Percentiles rank a stretch among this genome's conserved stretches.
Conservation (phyloP, 2,329 filamentous ascomycete species). For the Cordyceps javanica region DNA sequence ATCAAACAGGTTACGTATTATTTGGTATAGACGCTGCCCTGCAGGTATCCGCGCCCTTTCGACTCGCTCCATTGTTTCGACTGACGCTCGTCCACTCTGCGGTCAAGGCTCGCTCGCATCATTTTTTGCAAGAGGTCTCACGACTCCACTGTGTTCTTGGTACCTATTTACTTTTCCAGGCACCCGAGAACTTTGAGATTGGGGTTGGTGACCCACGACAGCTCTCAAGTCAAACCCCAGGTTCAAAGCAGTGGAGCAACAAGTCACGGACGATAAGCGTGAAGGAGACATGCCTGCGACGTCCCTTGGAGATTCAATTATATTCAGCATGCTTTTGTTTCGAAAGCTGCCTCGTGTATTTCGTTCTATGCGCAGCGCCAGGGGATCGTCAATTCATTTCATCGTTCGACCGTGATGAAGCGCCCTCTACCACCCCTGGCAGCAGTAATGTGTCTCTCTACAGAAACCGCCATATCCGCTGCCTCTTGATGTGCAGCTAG, state of each 20-base stretch:
- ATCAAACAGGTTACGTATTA: too few relatives aligned
- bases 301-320: neutral
- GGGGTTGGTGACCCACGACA: slow-evolving; percentile 22
- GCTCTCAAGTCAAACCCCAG: slow-evolving; percentile 17
- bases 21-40: too few relatives aligned
- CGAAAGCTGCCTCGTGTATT: neutral
- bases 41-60: too few relatives aligned
- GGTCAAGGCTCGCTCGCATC: too few relatives aligned
- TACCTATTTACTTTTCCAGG: too few relatives aligned
- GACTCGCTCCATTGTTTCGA: too few relatives aligned
- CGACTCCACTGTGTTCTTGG: too few relatives aligned
- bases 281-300: neutral
- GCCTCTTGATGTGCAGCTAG: slow-evolving; percentile 28
- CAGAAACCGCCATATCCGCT: slow-evolving; percentile 30
- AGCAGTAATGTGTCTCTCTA: slow-evolving; percentile 43
- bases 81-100: too few relatives aligned
- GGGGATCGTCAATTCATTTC: slow-evolving; percentile 14
- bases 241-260: slow-evolving; percentile 26
- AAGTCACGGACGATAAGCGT: neutral
- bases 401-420: slow-evolving; percentile 42
- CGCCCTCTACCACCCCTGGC: slow-evolving; percentile 42
- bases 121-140: too few relatives aligned
- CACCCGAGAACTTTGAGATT: slow-evolving; percentile 25
- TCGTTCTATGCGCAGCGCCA: neutral
- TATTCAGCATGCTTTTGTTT: neutral